These are phyloP conservation scores for Fusarium zealandicum DNA, from an alignment of 2,329 filamentous ascomycete genomes.

Conservation along the genomic window DNA sequence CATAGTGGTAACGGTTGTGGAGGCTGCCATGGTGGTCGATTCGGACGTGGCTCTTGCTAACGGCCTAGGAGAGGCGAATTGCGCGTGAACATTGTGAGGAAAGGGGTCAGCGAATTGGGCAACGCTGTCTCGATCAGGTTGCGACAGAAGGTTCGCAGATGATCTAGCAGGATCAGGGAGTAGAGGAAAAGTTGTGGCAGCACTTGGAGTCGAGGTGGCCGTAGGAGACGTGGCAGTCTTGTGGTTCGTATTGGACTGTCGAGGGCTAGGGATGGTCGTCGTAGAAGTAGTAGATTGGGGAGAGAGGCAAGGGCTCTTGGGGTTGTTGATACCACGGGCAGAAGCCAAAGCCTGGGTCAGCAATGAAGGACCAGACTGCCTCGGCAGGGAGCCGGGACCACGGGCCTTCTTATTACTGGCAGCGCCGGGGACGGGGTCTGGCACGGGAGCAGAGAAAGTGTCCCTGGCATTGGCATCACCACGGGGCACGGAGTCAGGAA, in stretches of 20 bases:
- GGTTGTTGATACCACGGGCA: constrained; percentile 58
- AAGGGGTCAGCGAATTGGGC: constrained; percentile 15
- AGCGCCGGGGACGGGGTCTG: constrained; percentile 23
- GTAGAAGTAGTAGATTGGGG: no score
- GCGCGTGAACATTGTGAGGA: constrained; percentile 46
- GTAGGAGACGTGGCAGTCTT: constrained; percentile 18
- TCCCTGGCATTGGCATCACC: constrained; percentile 39
- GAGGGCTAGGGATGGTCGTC: constrained; percentile 3
- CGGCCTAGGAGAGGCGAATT: constrained; percentile 47
- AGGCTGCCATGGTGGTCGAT: constrained; percentile 45
- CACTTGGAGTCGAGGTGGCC: constrained; percentile 18
- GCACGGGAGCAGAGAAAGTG: constrained; percentile 2
- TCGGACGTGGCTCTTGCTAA: constrained; percentile 48
- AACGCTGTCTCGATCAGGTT: constrained; percentile 33
- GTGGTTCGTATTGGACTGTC: constrained; percentile 23
- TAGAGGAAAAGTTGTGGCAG: constrained; percentile 8
- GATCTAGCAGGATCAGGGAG: constrained; percentile 20
- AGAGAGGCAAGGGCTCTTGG: constrained; percentile 20
- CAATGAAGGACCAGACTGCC: constrained; percentile 60
- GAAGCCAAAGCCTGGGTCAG: constrained; percentile 66
- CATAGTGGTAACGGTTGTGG: constrained; percentile 44
- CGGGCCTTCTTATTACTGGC: constrained; percentile 56
- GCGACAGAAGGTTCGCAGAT: constrained; percentile 17
- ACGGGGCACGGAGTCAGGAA: constrained; percentile 35
- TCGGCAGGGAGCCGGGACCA: constrained; percentile 48